Evolutionary conservation across 192 early-diverging fungal species (phyloP), one percentile per base, ranked within the genome.

Genomic region (Entomortierella parvispora): DNA sequence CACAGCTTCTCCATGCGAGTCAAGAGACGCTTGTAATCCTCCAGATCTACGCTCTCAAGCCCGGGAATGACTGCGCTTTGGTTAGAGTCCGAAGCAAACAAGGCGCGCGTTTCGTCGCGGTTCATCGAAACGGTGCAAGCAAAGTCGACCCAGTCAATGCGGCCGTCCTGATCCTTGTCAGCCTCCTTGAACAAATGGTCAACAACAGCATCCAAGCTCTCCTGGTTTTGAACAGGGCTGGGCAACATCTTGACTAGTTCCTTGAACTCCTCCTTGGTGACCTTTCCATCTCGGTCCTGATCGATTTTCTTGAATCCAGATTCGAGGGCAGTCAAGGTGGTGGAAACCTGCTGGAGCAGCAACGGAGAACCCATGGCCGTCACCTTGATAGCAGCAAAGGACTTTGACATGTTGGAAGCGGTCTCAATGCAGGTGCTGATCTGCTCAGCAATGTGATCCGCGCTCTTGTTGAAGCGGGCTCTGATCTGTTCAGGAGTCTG

Each of bases 331-430:
- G 60, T 63, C 22, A 92, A 58, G 10, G 82, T 81, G 29, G 65
- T 79, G 43, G 94, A 91, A 75, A 94, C 85, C 46, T 87, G 86
- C 79, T 88, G 88, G 6, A 98, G 87, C 18, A 96, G 80, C 26
- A 80, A 71, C 22, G 94, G 94, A 22, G 92, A 89, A 2, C 87
- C 75, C 46, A 96, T 86, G 2, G 93, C 94, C 37, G 96, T 95
- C 42, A 98, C 65, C 76, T 98, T 98, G 68, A 92, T 70, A 2
- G 95, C 96, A n/a, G 92, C 86, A 82, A 96, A 95, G 49, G 86
- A 88, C 42, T 88, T 87, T 0, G 87, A 82, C 47, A 87, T 84
- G 8, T 72, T 85, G 71, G 66, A 66, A 23, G 92, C 93, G 47
- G 91, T 92, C 32, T 87, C 78, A 65, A 95, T 86, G 65, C 89